Evolutionary conservation across 2,329 filamentous ascomycete genomes (phyloP), one percentile per base, ranked within the genome.

Genomic region (Colletotrichum sp.): DNA sequence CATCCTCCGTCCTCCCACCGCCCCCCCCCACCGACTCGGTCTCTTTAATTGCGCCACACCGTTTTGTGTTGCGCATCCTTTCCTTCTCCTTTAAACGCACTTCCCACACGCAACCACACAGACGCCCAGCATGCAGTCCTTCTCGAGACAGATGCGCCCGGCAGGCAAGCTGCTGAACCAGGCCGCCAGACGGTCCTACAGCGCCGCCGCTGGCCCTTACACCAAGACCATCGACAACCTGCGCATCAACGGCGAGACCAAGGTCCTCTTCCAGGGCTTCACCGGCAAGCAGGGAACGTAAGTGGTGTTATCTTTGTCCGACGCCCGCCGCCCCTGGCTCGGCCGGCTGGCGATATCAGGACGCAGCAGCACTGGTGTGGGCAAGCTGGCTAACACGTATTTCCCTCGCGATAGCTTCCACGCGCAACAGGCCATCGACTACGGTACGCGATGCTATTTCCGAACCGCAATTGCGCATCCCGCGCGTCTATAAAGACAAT

Each of bases 201-300:
- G 94, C 85, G 73, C 55, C n/a, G 93, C 94, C 68, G 90, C 90
- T 77, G 91, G 92, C 80, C 92, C 92, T 78, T 96, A 96, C 85
- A 87, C 93, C 80, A 86, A 91, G 82, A 96, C 95, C 76, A 90
- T 93, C 84, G 89, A 93, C 83, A 99, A 99, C 90, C 92, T 99
- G 83, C 94, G 95, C 88, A 96, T 99, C 90, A 98, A 96, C 87
- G 85, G 90, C 85, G 93, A 98, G 81, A 99, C 97, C 82, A 98
- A 97, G 90, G 95, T 99, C 80, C 90, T 99, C 83, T 99, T 92
- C 90, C 97, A 99, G 89, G 97, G 97, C 81, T 99, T 99, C 87
- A 99, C 96, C 73, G 96, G 96, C 85, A 97, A 95, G 91, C 96
- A 98, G 91, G 95, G 95, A 94, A 96, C 94, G 94, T 96, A 87